Evolutionary conservation across 805 yeast species (phyloP).

Genomic region (Ogataea polymorpha): DNA sequence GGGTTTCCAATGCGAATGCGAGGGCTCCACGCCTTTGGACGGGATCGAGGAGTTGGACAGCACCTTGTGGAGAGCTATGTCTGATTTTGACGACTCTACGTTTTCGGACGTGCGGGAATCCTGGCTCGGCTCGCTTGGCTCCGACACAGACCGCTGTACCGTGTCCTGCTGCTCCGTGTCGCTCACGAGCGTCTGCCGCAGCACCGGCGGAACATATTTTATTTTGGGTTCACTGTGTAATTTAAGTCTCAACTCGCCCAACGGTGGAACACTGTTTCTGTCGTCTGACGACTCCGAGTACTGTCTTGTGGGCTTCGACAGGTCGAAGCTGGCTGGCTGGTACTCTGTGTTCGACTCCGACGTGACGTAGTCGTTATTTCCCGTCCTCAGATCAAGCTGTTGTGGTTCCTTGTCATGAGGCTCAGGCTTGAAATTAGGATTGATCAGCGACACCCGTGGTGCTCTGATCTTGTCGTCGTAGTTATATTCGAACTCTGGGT

Average conservation of each 20-base stretch:
- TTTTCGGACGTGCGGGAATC: not conserved
- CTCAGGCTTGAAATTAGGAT: constrained; percentile 14
- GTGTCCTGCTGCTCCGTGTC: not conserved
- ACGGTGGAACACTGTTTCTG: constrained; percentile 8
- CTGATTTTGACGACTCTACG: not conserved
- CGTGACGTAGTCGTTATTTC: constrained; percentile 1
- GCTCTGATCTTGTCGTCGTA: constrained; percentile 55
- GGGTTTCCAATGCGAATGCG: constrained; percentile 52
- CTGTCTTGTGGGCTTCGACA: constrained; percentile 38
- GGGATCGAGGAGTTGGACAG: constrained; percentile 15
- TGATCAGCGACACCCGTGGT: constrained; percentile 44
- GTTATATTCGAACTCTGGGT: constrained; percentile 35
- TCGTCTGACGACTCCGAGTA: constrained; percentile 24
- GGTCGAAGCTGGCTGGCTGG: constrained; percentile 47
- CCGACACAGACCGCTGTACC: not conserved
- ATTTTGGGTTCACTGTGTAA: constrained; percentile 42
- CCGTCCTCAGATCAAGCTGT: constrained; percentile 3
- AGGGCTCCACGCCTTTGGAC: constrained; percentile 38
- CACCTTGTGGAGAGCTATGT: constrained; percentile 9
- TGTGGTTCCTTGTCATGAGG: constrained; percentile 1
- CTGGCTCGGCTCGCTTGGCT: constrained; percentile 1
- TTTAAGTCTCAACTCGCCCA: constrained; percentile 11
- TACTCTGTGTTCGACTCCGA: constrained; percentile 22
- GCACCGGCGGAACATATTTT: constrained; percentile 49
- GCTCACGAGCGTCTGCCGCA: constrained; percentile 38